Percentiles rank a stretch among this genome's conserved stretches.
Evolutionary conservation across 2,329 filamentous ascomycete species (phyloP).

Genomic region (Penicillium sp.): DNA sequence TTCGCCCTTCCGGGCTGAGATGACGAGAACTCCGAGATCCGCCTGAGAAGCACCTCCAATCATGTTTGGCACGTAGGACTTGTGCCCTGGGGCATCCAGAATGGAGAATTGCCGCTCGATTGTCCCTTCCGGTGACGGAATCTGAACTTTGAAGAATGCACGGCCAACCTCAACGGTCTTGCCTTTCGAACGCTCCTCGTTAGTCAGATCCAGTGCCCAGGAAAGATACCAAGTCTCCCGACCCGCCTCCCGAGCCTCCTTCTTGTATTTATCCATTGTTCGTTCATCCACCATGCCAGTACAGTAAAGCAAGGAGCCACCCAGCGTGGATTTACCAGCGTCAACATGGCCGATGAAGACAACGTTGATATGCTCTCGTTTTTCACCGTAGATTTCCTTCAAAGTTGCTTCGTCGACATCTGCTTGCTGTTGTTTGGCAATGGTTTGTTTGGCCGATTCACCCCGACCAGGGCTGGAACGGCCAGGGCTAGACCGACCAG

Average conservation of each 20-base stretch:
- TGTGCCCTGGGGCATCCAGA: conserved; percentile 92
- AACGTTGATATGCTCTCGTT: conserved; percentile 71
- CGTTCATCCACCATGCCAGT: conserved; percentile 99
- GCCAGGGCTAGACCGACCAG: conserved; percentile 72
- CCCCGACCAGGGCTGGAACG: conserved; percentile 67
- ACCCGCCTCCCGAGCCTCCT: conserved; percentile 89
- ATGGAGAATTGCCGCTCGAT: conserved; percentile 95
- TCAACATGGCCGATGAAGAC: conserved; percentile 98
- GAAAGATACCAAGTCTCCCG: conserved; percentile 98
- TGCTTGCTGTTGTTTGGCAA: conserved; percentile 73
- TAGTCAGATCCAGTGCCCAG: conserved; percentile 95
- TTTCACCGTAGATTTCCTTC: conserved; percentile 92
- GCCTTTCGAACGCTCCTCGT: conserved; percentile 91
- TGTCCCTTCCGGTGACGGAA: conserved; percentile 33
- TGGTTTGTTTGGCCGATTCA: conserved; percentile 53
- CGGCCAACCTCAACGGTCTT: conserved; percentile 97
- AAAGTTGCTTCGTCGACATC: conserved; percentile 78
- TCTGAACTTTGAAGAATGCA: conserved; percentile 81
- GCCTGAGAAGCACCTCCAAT: conserved; percentile 91
- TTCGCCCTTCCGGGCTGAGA: conserved; percentile 93
- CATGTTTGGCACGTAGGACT: conserved; percentile 97
- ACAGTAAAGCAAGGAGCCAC: conserved; percentile 83
- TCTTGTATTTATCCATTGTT: conserved; percentile 97
- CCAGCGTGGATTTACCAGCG: conserved; percentile 93
- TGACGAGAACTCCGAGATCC: conserved; percentile 90